Evolutionary conservation across 208 protist genomes (phyloP).

Genomic region (Sergeia podlipaevii): DNA sequence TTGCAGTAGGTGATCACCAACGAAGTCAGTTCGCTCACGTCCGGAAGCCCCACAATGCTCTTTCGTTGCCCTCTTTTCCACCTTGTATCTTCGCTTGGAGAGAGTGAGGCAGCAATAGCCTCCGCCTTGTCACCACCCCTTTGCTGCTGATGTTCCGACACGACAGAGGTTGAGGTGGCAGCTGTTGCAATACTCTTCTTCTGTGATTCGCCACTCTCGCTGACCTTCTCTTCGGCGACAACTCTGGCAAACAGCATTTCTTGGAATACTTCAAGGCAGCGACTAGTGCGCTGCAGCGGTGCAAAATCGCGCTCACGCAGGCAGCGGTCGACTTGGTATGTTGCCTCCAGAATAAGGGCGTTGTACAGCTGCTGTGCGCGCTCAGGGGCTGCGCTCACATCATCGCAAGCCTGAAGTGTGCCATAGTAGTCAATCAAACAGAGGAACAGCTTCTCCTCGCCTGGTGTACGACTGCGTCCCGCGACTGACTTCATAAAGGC

Average conservation of each 20-base stretch:
- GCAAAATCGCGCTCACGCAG: slow-evolving; percentile 24
- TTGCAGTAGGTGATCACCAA: slow-evolving; percentile 57
- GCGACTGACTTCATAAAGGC: slow-evolving; percentile 50
- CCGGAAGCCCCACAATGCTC: not conserved
- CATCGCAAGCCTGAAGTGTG: slow-evolving; percentile 44
- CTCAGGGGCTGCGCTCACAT: slow-evolving; percentile 21
- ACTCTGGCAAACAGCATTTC: slow-evolving; percentile 60
- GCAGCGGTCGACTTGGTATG: slow-evolving; percentile 60
- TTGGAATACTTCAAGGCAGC: slow-evolving; percentile 77
- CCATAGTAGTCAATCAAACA: slow-evolving; percentile 61
- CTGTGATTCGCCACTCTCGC: not conserved
- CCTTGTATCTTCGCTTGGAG: too few species aligned
- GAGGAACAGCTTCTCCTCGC: slow-evolving; percentile 49
- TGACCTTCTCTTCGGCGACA: slow-evolving; percentile 11
- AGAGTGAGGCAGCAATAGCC: not conserved
- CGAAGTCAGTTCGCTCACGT: slow-evolving; percentile 1
- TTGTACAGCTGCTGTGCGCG: slow-evolving; percentile 54
- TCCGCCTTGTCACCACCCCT: too few species aligned
- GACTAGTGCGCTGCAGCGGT: slow-evolving; percentile 43
- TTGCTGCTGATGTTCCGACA: too few species aligned
- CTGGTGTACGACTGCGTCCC: slow-evolving; percentile 24
- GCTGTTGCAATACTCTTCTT: slow-evolving; percentile 8
- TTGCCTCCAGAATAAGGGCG: slow-evolving; percentile 62
- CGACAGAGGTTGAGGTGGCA: too few species aligned
- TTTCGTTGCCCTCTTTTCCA: too few species aligned